phyloP scores from a whole-genome alignment of 2,329 filamentous ascomycete genomes.

The Sclerotinia minor region DNA sequence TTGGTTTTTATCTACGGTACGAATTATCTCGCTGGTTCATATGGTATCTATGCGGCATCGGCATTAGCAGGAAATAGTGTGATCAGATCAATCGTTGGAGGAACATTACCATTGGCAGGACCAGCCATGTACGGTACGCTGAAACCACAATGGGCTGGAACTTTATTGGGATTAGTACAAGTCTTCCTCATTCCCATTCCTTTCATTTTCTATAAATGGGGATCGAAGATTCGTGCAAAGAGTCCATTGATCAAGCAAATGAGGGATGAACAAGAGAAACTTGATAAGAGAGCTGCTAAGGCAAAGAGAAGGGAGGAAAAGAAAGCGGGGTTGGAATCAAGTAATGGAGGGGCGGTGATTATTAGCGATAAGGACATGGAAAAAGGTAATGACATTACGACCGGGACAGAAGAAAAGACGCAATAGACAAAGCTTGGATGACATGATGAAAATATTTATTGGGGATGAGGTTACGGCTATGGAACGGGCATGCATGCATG shows the following conservation, averaged over 20 bases:
- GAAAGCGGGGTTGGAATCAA: constrained; percentile 25
- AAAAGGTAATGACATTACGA: constrained; percentile 15
- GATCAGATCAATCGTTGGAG: constrained; percentile 71
- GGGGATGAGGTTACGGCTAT: background rate
- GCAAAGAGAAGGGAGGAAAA: constrained; percentile 27
- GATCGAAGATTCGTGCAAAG: constrained; percentile 53
- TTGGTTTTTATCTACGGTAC: constrained; percentile 79
- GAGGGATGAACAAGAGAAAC: constrained; percentile 41
- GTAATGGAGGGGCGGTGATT: constrained; percentile 3
- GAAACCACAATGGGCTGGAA: constrained; percentile 77
- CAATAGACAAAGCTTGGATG: background rate
- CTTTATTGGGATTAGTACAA: constrained; percentile 71
- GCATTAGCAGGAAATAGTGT: constrained; percentile 80
- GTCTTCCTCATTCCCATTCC: constrained; percentile 76
- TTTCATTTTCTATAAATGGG: constrained; percentile 71
- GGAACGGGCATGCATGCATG: background rate
- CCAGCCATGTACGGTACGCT: constrained; percentile 68
- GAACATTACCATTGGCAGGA: constrained; percentile 73
- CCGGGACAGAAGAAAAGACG: constrained; percentile 17
- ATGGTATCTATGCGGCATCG: constrained; percentile 78
- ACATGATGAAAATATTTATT: background rate
- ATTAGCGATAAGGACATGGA: constrained; percentile 16
- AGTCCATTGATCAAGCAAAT: constrained; percentile 48
- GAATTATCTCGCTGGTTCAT: constrained; percentile 77
- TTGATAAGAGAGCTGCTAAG: constrained; percentile 33